A percentile compares a stretch with the other conserved stretches of the same genome.
Evolutionary conservation across 208 protist genomes (phyloP).

Genomic region (Plasmodiophora brassicae): DNA sequence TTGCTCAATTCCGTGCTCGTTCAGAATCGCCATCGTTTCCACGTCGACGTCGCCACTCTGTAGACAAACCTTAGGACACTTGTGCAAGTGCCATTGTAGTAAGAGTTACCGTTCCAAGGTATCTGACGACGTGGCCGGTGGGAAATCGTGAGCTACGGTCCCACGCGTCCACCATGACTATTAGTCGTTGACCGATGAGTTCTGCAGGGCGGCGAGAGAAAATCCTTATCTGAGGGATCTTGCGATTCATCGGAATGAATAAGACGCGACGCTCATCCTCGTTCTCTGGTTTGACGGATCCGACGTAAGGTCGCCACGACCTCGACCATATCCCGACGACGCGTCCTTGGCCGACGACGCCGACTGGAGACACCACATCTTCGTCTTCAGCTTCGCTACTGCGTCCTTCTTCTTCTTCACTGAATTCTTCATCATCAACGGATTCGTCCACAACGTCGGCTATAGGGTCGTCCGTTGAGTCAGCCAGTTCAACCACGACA

Average conservation of each 20-base stretch:
- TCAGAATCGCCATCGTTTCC: constrained; percentile 66
- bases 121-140: constrained; percentile 50
- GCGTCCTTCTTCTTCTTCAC: not conserved
- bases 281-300: not conserved
- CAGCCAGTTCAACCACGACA: constrained; percentile 3
- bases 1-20: constrained; percentile 58
- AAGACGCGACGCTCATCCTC: not conserved
- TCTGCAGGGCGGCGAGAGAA: not conserved
- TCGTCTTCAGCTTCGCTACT: not conserved
- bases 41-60: constrained; percentile 60
- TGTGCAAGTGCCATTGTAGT: too few relatives aligned
- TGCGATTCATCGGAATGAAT: constrained; percentile 31
- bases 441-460: not conserved
- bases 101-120: too few relatives aligned
- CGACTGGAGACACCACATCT: not conserved
- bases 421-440: not conserved
- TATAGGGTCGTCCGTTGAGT: not conserved
- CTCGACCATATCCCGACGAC: not conserved
- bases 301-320: constrained; percentile 1
- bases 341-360: not conserved
- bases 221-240: constrained; percentile 41
- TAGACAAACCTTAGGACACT: too few relatives aligned
- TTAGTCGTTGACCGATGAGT: constrained; percentile 40
- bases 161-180: constrained; percentile 54
- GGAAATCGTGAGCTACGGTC: constrained; percentile 41